phyloP scores from a whole-genome alignment of 306 rosid genomes.

The Prunus armeniaca region DNA sequence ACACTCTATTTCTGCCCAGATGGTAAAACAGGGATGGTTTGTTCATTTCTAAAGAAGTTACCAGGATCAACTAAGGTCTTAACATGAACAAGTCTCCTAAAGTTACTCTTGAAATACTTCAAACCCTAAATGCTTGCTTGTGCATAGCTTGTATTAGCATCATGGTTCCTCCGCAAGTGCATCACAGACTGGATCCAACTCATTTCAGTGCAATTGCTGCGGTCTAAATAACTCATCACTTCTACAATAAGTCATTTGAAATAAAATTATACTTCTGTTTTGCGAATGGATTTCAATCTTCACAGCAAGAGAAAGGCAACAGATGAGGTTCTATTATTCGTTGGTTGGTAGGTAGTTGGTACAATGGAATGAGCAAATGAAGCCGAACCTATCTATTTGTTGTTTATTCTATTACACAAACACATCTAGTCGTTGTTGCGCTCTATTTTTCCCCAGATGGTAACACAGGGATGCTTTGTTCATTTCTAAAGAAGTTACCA shows the following conservation, averaged over 20 bases:
- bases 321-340: too few relatives aligned
- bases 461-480: conserved; percentile 25
- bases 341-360: background rate
- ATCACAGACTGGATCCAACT: conserved; percentile 71
- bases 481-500: conserved; percentile 56
- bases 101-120: too few relatives aligned
- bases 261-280: too few relatives aligned
- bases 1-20: too few relatives aligned
- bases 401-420: background rate
- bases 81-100: too few relatives aligned
- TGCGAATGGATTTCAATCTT: background rate
- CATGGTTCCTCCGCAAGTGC: conserved; percentile 47
- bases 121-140: conserved; percentile 27
- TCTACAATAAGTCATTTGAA: too few relatives aligned
- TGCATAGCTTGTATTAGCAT: conserved; percentile 33
- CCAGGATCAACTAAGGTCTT: too few relatives aligned
- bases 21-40: conserved; percentile 21
- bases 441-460: background rate
- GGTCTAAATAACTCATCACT: too few relatives aligned
- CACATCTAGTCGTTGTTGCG: background rate
- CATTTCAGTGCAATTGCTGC: conserved; percentile 47
- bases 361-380: too few relatives aligned
- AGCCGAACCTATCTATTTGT: too few relatives aligned
- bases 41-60: conserved; percentile 30
- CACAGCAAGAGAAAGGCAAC: background rate